Base-by-base conservation (phyloP, 1,284 basidiomycete species). In the Ceratobasidium sp. region DNA sequence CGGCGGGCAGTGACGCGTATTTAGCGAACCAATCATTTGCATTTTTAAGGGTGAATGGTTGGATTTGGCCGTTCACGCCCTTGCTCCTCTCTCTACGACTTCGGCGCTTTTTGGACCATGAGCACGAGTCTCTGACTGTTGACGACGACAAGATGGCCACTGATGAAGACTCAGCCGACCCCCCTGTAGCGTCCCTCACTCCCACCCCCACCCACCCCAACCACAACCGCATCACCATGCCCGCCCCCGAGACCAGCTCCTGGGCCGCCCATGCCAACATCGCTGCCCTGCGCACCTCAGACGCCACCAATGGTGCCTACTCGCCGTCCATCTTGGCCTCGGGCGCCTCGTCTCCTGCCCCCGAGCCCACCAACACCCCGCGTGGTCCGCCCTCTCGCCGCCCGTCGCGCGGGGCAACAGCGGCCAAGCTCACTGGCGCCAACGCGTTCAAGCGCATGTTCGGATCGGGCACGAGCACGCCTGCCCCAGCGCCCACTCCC, bases 401-500 rank as follows among this genome's bases (percentile, higher is more conserved):
- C 49, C 65, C 37, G 53, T 74, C 37, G 41, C 54, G 49, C 24
- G 66, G 64, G 46, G 64, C 27, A 39, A 22, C 9, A 34, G 74
- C 29, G 49, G 56, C 51, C 66, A 76, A 59, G 72, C 59, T 54
- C 54, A 74, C 59, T n/a, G 56, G 56, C 43, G 53, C 58, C 22
- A 62, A 64, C 41, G 75, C 68, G 22, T 62, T 76, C 58, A 76
- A 76, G 73, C 73, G 75, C 65, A 76, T 76, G 75, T 76, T 76
- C 49, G 74, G 71, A 13, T 72, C 74, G 37, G 62, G 51, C 41
- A 37, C 75, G 41, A 46, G 27, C 87, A 85, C 87, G 87, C 61
- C 86, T 86, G 79, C 39, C 11, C 14, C 58, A 84, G 84, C 81
- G 81, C 77, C 77, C 78, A 78, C 66, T 74, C 68, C 64, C 22